Evolutionary conservation across 441 rosid genomes (phyloP).

Genomic region (Mallotus repandus): DNA sequence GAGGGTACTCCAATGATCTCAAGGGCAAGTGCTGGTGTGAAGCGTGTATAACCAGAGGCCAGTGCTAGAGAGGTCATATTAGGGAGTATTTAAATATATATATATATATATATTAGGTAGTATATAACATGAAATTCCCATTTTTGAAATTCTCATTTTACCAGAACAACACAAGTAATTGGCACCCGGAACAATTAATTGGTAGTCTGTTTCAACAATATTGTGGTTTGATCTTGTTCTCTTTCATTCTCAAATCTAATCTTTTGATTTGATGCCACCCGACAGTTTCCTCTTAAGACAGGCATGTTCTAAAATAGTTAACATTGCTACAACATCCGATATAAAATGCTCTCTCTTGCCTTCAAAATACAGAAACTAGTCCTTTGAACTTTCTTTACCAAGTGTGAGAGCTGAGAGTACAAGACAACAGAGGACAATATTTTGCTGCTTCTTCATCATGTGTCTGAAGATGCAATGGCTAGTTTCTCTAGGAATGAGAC

Average conservation of each 20-base stretch:
- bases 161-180: not conserved
- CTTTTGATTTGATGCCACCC: not conserved
- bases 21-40: no score
- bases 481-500: slow-evolving; percentile 70
- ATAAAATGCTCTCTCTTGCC: not conserved
- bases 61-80: no score
- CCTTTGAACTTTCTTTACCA: not conserved
- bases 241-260: not conserved
- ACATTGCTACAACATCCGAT: not conserved
- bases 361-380: slow-evolving; percentile 8
- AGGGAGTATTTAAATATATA: no score
- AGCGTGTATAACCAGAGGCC: no score
- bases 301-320: not conserved
- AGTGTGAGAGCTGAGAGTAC: not conserved
- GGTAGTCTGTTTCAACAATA: not conserved
- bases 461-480: slow-evolving; percentile 37
- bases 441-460: not conserved
- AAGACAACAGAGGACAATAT: not conserved
- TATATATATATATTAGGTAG: no score
- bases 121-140: no score
- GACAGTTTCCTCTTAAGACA: not conserved
- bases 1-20: no score
- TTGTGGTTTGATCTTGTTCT: slow-evolving; percentile 5
- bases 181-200: not conserved
- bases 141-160: not conserved